Base-by-base conservation (phyloP, 2,329 filamentous ascomycete species). In the Grosmannia penicillata region DNA sequence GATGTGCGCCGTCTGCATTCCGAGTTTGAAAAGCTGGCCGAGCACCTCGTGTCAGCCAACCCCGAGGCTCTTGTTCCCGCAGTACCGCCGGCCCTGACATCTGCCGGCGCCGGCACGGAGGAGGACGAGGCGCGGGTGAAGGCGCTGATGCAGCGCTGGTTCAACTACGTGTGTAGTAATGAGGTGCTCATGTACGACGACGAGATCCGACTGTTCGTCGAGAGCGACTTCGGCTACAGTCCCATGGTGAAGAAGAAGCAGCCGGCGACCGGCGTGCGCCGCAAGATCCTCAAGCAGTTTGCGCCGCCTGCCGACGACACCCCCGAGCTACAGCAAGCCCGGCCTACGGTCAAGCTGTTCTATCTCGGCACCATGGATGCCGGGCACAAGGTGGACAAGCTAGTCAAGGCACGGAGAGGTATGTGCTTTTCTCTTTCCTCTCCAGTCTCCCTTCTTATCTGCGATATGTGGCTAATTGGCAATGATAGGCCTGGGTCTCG, bases 251-350 rank as follows among this genome's bases (percentile, higher is more conserved):
- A 89, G 57, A 85, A 86, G 70, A 94, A 93, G 66, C 91, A 98
- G 58, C 91, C 91, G 18, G 91, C 91, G 8, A 98, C 91, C 2
- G 91, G 91, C 31, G 85, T 98, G 49, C 77, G 91, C 45, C 75
- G 91, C 54, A 95, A 95, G 64, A 81, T 96, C 44, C 68, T 98
- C 56, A 98, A 98, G 68, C 91, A 98, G 58, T 98, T 98, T 59
- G 89, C 91, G 27, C 91, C 91, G 24, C 91, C 91, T 1, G 87
- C 91, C 11, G 91, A 98, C 58, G 91, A 98, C 57, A 96, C 91
- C 1, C 87, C 89, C 9, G 91, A 98, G 62, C 68, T 98, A 39
- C 79, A 89, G 46, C 80, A 91, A 50, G 86, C 87, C 17, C 75
- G 91, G 38, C 91, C 91, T 1, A 69, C 85, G 31, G 91, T 96